phyloP scores from a whole-genome alignment of 352 stramenopile genomes.

The Saprolegnia diclina region DNA sequence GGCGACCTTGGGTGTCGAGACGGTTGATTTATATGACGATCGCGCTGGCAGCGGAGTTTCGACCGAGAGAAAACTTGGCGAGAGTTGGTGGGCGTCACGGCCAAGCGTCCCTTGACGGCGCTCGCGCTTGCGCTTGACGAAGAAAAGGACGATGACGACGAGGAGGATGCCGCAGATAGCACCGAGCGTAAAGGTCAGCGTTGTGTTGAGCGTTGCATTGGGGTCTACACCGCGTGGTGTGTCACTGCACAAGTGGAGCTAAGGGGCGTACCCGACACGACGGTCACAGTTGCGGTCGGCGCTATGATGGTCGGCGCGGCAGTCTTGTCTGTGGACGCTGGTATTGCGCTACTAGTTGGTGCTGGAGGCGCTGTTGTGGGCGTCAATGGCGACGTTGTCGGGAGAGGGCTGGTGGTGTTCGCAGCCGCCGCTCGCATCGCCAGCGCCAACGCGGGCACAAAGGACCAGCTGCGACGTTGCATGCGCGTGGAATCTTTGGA shows the following conservation, averaged over 20 bases:
- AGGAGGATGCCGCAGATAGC: conserved; percentile 2
- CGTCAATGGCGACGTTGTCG: no score
- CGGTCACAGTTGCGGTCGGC: no score
- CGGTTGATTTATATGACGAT: not conserved
- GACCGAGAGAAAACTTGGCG: not conserved
- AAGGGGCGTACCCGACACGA: not conserved
- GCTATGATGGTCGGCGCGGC: no score
- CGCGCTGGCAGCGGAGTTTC: not conserved
- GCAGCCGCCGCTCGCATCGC: no score
- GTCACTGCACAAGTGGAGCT: not conserved
- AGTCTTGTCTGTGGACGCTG: no score
- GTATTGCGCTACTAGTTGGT: no score
- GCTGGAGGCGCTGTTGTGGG: no score
- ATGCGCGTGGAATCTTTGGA: no score
- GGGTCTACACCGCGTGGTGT: not conserved
- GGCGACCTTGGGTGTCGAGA: not conserved
- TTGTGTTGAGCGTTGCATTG: not conserved
- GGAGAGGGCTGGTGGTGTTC: no score
- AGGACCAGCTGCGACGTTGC: no score
- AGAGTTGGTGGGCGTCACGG: not conserved
- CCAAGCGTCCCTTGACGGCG: not conserved
- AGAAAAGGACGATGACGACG: not conserved
- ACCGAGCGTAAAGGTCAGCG: conserved; percentile 1
- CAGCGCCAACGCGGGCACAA: no score
- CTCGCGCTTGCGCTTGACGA: not conserved